phyloP scores from a whole-genome alignment of 352 stramenopile species.

The Phytophthora capsici region DNA sequence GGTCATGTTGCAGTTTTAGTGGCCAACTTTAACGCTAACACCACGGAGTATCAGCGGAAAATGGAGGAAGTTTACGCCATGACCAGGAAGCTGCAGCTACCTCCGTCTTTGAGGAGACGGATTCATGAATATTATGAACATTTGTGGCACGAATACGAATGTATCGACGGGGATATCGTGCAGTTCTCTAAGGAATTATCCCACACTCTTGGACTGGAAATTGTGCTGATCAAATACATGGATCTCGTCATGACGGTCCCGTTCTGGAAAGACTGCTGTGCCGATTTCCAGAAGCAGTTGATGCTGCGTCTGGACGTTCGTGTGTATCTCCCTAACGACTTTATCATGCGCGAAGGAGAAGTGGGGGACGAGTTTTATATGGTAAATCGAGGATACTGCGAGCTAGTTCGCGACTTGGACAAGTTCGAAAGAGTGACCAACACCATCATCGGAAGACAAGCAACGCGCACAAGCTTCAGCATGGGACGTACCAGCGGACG shows the following conservation, averaged over 20 bases:
- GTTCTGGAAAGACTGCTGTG: constrained; percentile 56
- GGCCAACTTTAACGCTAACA: constrained; percentile 61
- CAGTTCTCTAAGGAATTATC: constrained; percentile 57
- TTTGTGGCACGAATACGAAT: constrained; percentile 72
- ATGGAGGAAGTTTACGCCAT: constrained; percentile 66
- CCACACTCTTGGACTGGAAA: constrained; percentile 61
- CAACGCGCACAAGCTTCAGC: too few relatives aligned
- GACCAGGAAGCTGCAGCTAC: constrained; percentile 62
- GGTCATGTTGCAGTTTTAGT: constrained; percentile 68
- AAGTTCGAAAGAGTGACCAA: constrained; percentile 41
- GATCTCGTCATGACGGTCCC: constrained; percentile 65
- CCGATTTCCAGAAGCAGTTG: constrained; percentile 76
- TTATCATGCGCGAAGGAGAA: constrained; percentile 66
- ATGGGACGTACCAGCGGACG: not conserved
- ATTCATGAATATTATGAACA: constrained; percentile 80
- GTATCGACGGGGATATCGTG: constrained; percentile 59
- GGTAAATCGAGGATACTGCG: constrained; percentile 66
- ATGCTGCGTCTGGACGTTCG: constrained; percentile 59
- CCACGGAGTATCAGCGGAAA: constrained; percentile 65
- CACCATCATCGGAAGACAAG: constrained; percentile 2
- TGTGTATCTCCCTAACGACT: constrained; percentile 80
- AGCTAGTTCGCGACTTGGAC: constrained; percentile 36
- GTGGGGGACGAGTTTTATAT: constrained; percentile 76
- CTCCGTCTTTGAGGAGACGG: constrained; percentile 49
- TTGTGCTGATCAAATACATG: constrained; percentile 70